A percentile compares a stretch with the other conserved stretches of the same genome.
Evolutionary conservation across 495 filamentous ascomycete species (phyloP).

Genomic region (Penicillium malachiteum): DNA sequence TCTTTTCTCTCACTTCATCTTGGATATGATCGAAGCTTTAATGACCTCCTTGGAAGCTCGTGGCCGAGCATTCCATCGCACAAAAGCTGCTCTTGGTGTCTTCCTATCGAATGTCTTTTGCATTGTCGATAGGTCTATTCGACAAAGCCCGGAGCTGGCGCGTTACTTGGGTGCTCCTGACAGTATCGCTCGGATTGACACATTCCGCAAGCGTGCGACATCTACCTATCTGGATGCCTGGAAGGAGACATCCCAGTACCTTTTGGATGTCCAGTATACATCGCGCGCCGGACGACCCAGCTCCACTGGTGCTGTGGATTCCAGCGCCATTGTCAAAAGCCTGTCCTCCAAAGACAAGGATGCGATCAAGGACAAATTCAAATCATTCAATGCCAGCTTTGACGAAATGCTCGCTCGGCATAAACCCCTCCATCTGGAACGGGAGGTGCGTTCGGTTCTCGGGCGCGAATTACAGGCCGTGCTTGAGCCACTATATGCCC

Average conservation of each 20-base stretch:
- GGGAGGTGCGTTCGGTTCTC: conserved; percentile 77
- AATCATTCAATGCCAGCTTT: conserved; percentile 84
- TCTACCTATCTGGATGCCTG: conserved; percentile 83
- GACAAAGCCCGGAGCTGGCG: conserved; percentile 68
- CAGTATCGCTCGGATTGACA: conserved; percentile 64
- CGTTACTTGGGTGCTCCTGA: conserved; percentile 66
- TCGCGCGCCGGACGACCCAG: conserved; percentile 65
- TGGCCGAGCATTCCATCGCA: conserved; percentile 69
- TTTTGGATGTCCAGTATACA: conserved; percentile 92
- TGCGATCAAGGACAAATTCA: conserved; percentile 93
- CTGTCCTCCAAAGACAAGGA: conserved; percentile 89
- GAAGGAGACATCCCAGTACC: conserved; percentile 78
- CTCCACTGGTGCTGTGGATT: conserved; percentile 68
- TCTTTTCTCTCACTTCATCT: conserved; percentile 83
- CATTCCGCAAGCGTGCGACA: conserved; percentile 82
- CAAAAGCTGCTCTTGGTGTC: conserved; percentile 76
- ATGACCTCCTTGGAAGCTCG: conserved; percentile 77
- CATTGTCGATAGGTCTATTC: conserved; percentile 82
- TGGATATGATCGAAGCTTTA: conserved; percentile 80
- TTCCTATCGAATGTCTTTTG: conserved; percentile 89
- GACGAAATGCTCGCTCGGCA: conserved; percentile 83
- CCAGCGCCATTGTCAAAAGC: conserved; percentile 75
- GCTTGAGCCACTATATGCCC: conserved; percentile 88
- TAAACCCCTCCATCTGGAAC: conserved; percentile 78
- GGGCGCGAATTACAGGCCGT: conserved; percentile 80